Percentiles rank a stretch among this genome's conserved stretches.
Conservation (phyloP, 1,139 yeast species). For the Hyphopichia fennica region DNA sequence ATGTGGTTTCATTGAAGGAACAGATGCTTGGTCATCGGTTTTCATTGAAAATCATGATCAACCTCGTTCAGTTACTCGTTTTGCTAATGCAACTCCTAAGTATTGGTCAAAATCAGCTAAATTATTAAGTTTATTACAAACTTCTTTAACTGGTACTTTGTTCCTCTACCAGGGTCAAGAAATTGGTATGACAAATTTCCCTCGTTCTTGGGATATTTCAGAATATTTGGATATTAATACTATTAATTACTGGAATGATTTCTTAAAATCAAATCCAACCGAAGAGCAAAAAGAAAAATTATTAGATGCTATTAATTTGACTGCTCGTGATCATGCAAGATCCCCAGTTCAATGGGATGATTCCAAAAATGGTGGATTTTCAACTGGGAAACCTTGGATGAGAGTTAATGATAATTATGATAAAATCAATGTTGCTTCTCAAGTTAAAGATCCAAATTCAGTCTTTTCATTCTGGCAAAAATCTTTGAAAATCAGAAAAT, state of each 20-base stretch:
- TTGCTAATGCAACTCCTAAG: conserved; percentile 17
- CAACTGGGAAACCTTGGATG: conserved; percentile 25
- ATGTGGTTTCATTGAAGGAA: conserved; percentile 17
- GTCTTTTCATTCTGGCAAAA: conserved; percentile 20
- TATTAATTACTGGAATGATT: conserved; percentile 19
- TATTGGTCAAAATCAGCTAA: conserved; percentile 18
- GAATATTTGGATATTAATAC: conserved; percentile 23
- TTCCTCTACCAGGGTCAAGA: conserved; percentile 27
- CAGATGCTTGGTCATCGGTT: conserved; percentile 26
- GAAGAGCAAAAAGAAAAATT: conserved; percentile 11
- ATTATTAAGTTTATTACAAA: conserved; percentile 19
- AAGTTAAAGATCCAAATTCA: conserved; percentile 19
- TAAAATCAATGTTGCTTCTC: conserved; percentile 20
- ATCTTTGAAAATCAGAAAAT: conserved; percentile 16
- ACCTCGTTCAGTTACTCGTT: conserved; percentile 22
- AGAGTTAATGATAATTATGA: conserved; percentile 20
- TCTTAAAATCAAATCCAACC: conserved; percentile 11
- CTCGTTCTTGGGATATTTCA: conserved; percentile 17
- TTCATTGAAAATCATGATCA: conserved; percentile 26
- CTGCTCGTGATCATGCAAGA: conserved; percentile 23
- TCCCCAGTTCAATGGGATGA: conserved; percentile 26
- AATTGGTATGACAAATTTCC: conserved; percentile 23
- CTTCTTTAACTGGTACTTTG: conserved; percentile 20
- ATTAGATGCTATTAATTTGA: conserved; percentile 16
- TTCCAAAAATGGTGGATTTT: conserved; percentile 18